Evolutionary conservation across 805 yeast genomes (phyloP).

Genomic region (Pichia insulana): DNA sequence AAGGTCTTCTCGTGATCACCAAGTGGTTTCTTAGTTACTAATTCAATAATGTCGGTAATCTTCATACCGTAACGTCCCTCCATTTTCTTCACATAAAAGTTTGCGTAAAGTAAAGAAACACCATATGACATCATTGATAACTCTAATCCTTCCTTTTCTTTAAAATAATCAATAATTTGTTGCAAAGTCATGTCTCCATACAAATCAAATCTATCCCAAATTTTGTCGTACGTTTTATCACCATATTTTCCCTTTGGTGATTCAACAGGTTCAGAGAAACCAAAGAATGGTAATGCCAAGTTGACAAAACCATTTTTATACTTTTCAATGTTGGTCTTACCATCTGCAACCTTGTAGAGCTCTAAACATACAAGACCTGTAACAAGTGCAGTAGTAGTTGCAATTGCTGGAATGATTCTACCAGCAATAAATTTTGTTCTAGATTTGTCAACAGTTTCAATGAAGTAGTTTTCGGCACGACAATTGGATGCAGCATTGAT

Average conservation of each 20-base stretch:
- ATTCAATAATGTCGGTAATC: constrained; percentile 68
- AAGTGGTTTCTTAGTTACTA: constrained; percentile 78
- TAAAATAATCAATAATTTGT: constrained; percentile 39
- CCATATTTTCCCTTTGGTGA: constrained; percentile 80
- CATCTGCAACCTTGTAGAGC: constrained; percentile 79
- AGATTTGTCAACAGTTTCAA: constrained; percentile 79
- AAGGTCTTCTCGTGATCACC: constrained; percentile 66
- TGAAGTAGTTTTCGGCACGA: constrained; percentile 85
- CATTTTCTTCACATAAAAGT: constrained; percentile 85
- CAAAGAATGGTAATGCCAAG: constrained; percentile 91
- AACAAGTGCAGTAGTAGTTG: constrained; percentile 96
- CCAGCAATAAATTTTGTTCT: constrained; percentile 98
- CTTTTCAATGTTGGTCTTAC: constrained; percentile 65
- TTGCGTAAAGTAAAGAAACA: constrained; percentile 82
- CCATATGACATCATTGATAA: constrained; percentile 89
- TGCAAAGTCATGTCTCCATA: constrained; percentile 56
- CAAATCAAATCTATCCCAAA: constrained; percentile 92
- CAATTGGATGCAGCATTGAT: constrained; percentile 93
- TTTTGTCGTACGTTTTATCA: constrained; percentile 67
- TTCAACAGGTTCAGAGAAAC: constrained; percentile 91
- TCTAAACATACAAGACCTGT: constrained; percentile 93
- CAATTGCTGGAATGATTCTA: constrained; percentile 96
- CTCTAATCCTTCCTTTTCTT: constrained; percentile 74
- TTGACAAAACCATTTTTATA: constrained; percentile 90
- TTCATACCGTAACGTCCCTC: constrained; percentile 64